Conservation (phyloP, 768 basidiomycete genomes). For the Epithele typhae region DNA sequence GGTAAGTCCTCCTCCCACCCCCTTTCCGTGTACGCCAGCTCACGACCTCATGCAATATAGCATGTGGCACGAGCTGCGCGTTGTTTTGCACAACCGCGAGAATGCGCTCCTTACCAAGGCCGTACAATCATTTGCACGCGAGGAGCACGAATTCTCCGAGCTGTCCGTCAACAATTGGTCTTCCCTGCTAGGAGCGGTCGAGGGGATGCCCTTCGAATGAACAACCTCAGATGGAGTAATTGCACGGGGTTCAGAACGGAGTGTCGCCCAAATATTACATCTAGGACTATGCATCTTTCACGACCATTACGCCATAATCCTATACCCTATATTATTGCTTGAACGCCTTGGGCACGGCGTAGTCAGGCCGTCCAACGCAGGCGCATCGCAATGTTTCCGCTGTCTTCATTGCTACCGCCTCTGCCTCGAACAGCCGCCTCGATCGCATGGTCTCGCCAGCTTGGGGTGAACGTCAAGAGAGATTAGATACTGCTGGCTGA, state of each 20-base stretch:
- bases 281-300: neutral
- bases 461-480: too few relatives aligned
- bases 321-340: too few relatives aligned
- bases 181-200: slow-evolving; percentile 63
- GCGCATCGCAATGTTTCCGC: too few relatives aligned
- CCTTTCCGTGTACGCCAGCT: neutral
- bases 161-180: slow-evolving; percentile 69
- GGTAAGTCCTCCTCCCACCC: slow-evolving; percentile 41
- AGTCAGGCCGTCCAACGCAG: too few relatives aligned
- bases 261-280: too few relatives aligned
- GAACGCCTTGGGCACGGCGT: too few relatives aligned
- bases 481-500: too few relatives aligned
- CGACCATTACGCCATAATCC: too few relatives aligned
- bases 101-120: slow-evolving; percentile 74
- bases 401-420: too few relatives aligned
- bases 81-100: slow-evolving; percentile 88
- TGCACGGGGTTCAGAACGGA: too few relatives aligned
- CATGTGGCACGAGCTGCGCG: slow-evolving; percentile 95
- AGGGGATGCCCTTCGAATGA: slow-evolving; percentile 85
- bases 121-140: slow-evolving; percentile 67
- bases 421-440: too few relatives aligned
- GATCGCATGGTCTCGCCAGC: too few relatives aligned
- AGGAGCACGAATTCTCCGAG: slow-evolving; percentile 68
- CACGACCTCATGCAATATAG: slow-evolving; percentile 22
- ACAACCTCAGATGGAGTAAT: neutral